A percentile compares a stretch with the other conserved stretches of the same genome.
These are phyloP conservation scores for Jaltomata sinuosa DNA, from an alignment of 257 asterid genomes.

Conservation along the genomic window DNA sequence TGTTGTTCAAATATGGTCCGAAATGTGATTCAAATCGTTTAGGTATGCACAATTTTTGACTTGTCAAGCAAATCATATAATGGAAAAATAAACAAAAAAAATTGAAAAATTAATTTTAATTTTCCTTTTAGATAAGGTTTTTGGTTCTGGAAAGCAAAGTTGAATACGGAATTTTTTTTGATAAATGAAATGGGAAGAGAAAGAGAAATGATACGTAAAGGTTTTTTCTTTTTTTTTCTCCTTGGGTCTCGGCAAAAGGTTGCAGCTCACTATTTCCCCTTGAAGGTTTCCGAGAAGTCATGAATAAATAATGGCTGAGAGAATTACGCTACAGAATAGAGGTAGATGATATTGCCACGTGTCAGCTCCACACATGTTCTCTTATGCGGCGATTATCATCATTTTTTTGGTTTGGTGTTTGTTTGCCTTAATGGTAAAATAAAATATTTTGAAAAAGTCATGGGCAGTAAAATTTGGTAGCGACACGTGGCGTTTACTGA, in stretches of 20 bases:
- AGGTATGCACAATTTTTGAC: not conserved
- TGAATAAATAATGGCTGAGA: not conserved
- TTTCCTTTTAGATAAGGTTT: not conserved
- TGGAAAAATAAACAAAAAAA: not conserved
- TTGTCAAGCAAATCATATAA: not conserved
- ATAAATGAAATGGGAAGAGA: not conserved
- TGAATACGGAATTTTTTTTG: not conserved
- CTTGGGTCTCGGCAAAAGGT: not conserved
- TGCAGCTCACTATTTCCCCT: not conserved
- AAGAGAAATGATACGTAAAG: not conserved
- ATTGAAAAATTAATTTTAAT: not conserved
- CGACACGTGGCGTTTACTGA: not conserved
- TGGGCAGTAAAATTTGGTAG: not conserved
- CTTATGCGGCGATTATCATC: not conserved
- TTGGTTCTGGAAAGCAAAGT: not conserved
- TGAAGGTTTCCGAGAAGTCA: not conserved
- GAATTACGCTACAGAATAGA: not conserved
- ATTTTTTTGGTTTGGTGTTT: not conserved
- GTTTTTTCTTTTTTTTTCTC: not conserved
- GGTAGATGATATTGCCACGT: not conserved
- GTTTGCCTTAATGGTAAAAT: not conserved
- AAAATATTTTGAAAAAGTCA: not conserved
- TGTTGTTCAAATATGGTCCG: not conserved
- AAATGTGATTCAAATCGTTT: not conserved
- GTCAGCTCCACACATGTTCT: not conserved